Conservation (phyloP, 768 basidiomycete genomes). For the Floccularia luteovirens region DNA sequence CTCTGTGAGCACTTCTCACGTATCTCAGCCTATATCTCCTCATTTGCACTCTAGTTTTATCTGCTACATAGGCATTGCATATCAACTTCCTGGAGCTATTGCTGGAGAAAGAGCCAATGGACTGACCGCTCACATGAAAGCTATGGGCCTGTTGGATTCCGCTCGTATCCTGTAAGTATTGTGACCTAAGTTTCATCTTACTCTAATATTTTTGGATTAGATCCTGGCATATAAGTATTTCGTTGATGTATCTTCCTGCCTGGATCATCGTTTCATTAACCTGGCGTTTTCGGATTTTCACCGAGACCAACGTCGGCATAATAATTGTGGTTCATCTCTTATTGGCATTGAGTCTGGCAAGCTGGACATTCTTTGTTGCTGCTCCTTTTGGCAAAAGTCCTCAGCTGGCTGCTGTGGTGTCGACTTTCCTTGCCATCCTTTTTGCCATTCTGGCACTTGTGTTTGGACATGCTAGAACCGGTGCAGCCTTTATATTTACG, state of each 20-base stretch:
- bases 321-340: constrained; percentile 61
- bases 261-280: constrained; percentile 62
- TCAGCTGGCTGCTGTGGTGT: constrained; percentile 58
- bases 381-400: constrained; percentile 68
- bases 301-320: constrained; percentile 47
- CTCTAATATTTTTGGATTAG: constrained; percentile 25
- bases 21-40: not conserved
- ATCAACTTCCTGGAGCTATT: constrained; percentile 71
- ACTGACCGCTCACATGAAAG: constrained; percentile 68
- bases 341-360: constrained; percentile 58
- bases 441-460: constrained; percentile 63
- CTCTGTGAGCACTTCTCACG: constrained; percentile 36
- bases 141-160: constrained; percentile 70
- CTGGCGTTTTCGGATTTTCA: constrained; percentile 67
- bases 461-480: constrained; percentile 31
- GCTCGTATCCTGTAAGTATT: constrained; percentile 50
- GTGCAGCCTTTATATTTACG: constrained; percentile 52
- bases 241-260: constrained; percentile 63
- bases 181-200: constrained; percentile 1
- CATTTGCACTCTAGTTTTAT: constrained; percentile 45
- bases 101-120: constrained; percentile 56
- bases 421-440: constrained; percentile 59
- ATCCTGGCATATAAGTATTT: constrained; percentile 66
- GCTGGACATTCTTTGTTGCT: constrained; percentile 66
- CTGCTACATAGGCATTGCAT: constrained; percentile 65